phyloP scores from a whole-genome alignment of 108 stramenopile genomes.

The Skeletonema tropicum region DNA sequence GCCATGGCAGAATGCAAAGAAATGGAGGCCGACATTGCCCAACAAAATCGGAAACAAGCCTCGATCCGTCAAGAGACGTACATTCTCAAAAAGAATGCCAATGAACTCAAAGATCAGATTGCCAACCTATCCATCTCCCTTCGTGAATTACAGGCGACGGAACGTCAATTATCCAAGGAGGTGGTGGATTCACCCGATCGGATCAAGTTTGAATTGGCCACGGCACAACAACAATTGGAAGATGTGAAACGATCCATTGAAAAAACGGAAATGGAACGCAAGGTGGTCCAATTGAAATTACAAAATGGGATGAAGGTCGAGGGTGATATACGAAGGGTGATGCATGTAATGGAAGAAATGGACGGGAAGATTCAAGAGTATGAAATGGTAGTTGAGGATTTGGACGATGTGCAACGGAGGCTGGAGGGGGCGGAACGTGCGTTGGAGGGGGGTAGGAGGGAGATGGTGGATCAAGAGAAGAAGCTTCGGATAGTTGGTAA shows the following conservation, averaged over 20 bases:
- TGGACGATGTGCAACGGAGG: constrained; percentile 43
- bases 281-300: constrained; percentile 31
- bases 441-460: constrained; percentile 35
- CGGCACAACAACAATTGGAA: constrained; percentile 43
- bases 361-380: constrained; percentile 30
- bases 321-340: constrained; percentile 23
- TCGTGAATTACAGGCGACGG: constrained; percentile 72
- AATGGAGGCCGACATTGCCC: constrained; percentile 81
- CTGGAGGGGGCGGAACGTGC: constrained; percentile 36
- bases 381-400: constrained; percentile 33
- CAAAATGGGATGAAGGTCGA: constrained; percentile 31
- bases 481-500: constrained; percentile 26
- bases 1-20: constrained; percentile 79
- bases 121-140: constrained; percentile 72
- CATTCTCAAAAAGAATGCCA: constrained; percentile 76
- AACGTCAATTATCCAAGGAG: constrained; percentile 63
- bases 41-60: constrained; percentile 80
- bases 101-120: constrained; percentile 81
- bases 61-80: constrained; percentile 78
- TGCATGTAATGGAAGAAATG: constrained; percentile 31
- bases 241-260: constrained; percentile 37
- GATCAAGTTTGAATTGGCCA: constrained; percentile 34
- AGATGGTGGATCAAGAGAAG: constrained; percentile 7
- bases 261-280: constrained; percentile 53
- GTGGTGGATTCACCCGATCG: constrained; percentile 79